Base-by-base conservation (phyloP, 2,329 filamentous ascomycete genomes). In the Penicillium sp. region DNA sequence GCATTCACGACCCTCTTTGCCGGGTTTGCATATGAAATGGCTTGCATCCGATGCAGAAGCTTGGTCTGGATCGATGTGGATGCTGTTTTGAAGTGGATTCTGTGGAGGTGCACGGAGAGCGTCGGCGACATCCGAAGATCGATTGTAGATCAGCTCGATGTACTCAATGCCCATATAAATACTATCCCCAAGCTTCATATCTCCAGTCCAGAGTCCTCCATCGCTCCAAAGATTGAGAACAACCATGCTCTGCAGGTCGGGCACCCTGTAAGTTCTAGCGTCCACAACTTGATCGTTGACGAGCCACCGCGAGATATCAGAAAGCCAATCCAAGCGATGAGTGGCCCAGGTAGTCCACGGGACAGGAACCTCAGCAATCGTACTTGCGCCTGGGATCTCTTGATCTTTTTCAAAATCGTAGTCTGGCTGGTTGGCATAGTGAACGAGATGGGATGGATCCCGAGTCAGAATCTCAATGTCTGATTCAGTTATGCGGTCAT, bases 391-490 rank as follows among this genome's bases (percentile, higher is more conserved):
- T 2, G 70, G 71, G 22, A 76, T 72, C 34, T 65, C 61, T 4
- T 54, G 44, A 42, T 74, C 71, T 1, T 63, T 67, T 31, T 61
- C 36, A 2, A 69, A 64, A 52, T 76, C 70, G 52, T 75, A 76
- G 53, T 75, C 74, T 2, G 75, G 75, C 54, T 77, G 76, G 50
- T 77, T 77, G 14, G 73, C 68, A 45, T 75, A 76, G 32, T 75
- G 76, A 4, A 81, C 73, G 4, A 70, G 73, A 52, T 71, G 67
- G 1, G 65, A 68, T 1, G 77, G 72, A 49, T 82, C 80, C 5
- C 71, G 65, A 1, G 80, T 83, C 10, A 82, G 67, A 55, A 83
- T 80, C 66, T 83, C 81, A 56, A 83, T 78, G 57, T 83, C 81
- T 0, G 77, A 78, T 62, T 83, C 81, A 59, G 78, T 78, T 29